Percentiles rank a stretch among this genome's conserved stretches.
These are phyloP conservation scores for Quercus ilex DNA, from an alignment of 306 rosid species.

Conservation along the genomic window DNA sequence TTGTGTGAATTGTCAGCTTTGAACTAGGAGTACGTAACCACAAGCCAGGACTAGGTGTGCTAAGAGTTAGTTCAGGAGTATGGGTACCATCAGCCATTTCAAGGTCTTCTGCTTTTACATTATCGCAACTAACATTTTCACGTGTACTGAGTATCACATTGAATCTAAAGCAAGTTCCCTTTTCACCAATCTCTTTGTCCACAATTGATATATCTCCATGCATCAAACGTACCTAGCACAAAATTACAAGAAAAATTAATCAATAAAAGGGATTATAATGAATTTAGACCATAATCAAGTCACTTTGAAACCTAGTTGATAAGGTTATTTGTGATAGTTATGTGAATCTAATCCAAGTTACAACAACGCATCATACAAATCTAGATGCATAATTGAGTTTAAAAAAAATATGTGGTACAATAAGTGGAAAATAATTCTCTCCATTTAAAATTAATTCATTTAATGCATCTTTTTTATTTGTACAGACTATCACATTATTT, in stretches of 20 bases:
- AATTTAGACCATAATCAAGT: background rate
- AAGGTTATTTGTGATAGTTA: background rate
- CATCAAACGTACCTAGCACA: conserved; percentile 71
- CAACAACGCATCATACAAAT: background rate
- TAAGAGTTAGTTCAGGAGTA: conserved; percentile 15
- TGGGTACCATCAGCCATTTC: conserved; percentile 11
- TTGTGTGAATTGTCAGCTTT: conserved; percentile 9
- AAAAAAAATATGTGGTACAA: background rate
- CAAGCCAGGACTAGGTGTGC: conserved; percentile 23
- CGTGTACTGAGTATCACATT: conserved; percentile 40
- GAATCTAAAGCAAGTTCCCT: conserved; percentile 73
- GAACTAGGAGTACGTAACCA: conserved; percentile 38
- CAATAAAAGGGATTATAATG: background rate
- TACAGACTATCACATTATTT: too few relatives aligned
- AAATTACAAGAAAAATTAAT: background rate
- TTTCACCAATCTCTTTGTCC: conserved; percentile 63
- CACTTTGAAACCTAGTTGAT: background rate
- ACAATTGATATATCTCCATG: conserved; percentile 67
- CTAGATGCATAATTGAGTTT: background rate
- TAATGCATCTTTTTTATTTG: too few relatives aligned
- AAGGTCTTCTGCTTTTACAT: conserved; percentile 25
- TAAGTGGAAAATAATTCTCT: background rate
- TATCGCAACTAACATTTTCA: conserved; percentile 8
- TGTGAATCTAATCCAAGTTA: background rate
- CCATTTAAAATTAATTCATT: too few relatives aligned